Base-by-base conservation (phyloP, 1,139 yeast genomes). In the Debaryomyces psychrophilus region DNA sequence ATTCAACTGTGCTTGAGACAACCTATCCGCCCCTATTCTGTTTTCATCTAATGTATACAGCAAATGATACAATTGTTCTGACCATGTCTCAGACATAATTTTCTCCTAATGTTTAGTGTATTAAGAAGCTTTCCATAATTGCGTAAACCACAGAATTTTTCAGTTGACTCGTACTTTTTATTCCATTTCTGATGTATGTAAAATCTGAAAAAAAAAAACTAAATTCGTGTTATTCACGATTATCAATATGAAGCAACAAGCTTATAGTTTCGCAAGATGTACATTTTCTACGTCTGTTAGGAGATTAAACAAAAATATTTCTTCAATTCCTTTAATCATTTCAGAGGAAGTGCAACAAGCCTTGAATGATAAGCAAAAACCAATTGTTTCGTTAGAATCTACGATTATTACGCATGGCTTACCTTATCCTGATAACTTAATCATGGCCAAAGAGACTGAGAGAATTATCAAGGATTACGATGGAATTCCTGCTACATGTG, bases 351-450 rank as follows among this genome's bases (percentile, higher is more conserved):
- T 89, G 8, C 58, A 62, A 51, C 82, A 83, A 51, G 95, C 95
- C 0, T 56, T 87, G 28, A 58, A 58, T 12, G 76, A 76, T 5
- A 73, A 74, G 23, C 18, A 28, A 14, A 65, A 53, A 34, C 96
- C 96, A 0, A 78, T 89, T 7, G 93, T 89, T 0, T 85, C 96
- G 0, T 67, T 89, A 5, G 97, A 90, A 60, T 83, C 90, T 15
- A 90, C 97, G 8, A 90, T 90, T 57, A 83, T 90, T 53, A 86
- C 96, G 6, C 97, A 90, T 69, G 97, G 97, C 0, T 74, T 90
- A 43, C 96, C 96, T 6, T 87, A 69, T 59, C 97, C 97, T 0
- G 77, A 78, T 37, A 90, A 90, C 58, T 59, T 87, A 9, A 72
- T 75, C 20, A 85, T 90, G 90, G 96, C 96, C 0, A 59, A 60